These are phyloP conservation scores for Clarkia xantiana DNA, from an alignment of 345 rosid species.

Conservation along the genomic window DNA sequence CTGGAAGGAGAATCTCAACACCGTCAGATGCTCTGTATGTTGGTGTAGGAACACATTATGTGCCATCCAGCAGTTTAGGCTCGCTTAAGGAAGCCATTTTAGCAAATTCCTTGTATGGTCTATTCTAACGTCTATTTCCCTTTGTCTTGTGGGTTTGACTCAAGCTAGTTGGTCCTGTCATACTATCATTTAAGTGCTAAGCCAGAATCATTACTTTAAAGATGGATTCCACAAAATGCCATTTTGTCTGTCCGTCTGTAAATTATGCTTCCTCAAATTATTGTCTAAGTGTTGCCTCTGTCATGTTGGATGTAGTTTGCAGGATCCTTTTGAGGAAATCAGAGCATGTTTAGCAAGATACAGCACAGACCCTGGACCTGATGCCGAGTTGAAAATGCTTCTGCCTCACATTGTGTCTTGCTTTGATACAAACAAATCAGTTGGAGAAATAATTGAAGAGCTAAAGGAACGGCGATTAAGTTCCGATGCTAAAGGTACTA, in stretches of 20 bases:
- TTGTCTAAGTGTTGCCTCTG: too few relatives aligned
- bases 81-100: constrained; percentile 64
- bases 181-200: too few relatives aligned
- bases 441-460: constrained; percentile 53
- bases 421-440: constrained; percentile 44
- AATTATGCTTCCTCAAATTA: too few relatives aligned
- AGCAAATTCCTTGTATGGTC: constrained; percentile 40
- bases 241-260: too few relatives aligned
- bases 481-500: constrained; percentile 43
- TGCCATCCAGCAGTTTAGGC: constrained; percentile 51
- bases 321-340: constrained; percentile 53
- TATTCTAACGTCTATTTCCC: not conserved
- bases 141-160: too few relatives aligned
- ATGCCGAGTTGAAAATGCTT: constrained; percentile 41
- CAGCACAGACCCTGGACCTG: constrained; percentile 45
- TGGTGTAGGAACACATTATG: constrained; percentile 80
- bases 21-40: constrained; percentile 76
- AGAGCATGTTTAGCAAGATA: constrained; percentile 37
- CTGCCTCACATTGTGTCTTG: constrained; percentile 60
- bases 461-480: constrained; percentile 48
- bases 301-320: constrained; percentile 29
- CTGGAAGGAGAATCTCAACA: constrained; percentile 72
- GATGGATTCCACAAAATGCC: too few relatives aligned
- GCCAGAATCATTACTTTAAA: too few relatives aligned
- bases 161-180: too few relatives aligned